Percentiles rank a stretch among this genome's conserved stretches.
phyloP scores from a whole-genome alignment of 495 filamentous ascomycete species.

The Aspergillus mulundensis region DNA sequence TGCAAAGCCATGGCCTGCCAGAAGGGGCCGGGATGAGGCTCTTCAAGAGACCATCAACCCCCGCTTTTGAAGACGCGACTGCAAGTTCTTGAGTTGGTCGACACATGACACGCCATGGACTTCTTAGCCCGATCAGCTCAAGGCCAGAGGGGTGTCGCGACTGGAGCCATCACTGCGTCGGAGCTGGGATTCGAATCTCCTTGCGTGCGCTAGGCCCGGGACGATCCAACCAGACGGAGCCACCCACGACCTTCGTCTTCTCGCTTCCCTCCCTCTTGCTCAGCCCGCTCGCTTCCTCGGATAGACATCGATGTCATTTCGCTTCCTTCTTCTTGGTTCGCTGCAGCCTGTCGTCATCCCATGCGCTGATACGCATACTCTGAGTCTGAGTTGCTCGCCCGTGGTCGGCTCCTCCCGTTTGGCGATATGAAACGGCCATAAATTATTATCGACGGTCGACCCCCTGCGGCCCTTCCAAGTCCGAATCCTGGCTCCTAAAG shows the following conservation, averaged over 20 bases:
- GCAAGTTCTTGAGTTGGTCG: slow-evolving; percentile 5
- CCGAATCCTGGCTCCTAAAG: background rate
- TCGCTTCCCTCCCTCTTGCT: background rate
- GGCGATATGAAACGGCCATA: background rate
- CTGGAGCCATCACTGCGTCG: slow-evolving; percentile 4
- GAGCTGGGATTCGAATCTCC: background rate
- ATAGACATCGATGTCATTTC: background rate
- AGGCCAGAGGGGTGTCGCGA: background rate
- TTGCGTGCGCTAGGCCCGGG: slow-evolving; percentile 9
- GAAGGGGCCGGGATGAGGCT: slow-evolving; percentile 7
- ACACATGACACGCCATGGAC: slow-evolving; percentile 9
- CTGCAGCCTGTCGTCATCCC: slow-evolving; percentile 11
- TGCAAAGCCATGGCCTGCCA: background rate
- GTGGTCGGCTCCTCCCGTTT: background rate
- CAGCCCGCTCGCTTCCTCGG: background rate
- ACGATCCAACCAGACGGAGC: slow-evolving; percentile 9
- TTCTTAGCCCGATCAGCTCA: background rate
- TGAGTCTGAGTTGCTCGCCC: background rate
- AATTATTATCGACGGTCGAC: background rate
- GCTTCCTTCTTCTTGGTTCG: background rate
- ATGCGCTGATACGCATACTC: background rate
- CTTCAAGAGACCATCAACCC: slow-evolving; percentile 6
- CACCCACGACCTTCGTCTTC: background rate
- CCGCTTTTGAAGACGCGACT: slow-evolving; percentile 3
- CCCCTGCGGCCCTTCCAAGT: background rate